These are phyloP conservation scores for Vitis hybrid DNA, from an alignment of 177 flowering plant genomes.

Conservation along the genomic window DNA sequence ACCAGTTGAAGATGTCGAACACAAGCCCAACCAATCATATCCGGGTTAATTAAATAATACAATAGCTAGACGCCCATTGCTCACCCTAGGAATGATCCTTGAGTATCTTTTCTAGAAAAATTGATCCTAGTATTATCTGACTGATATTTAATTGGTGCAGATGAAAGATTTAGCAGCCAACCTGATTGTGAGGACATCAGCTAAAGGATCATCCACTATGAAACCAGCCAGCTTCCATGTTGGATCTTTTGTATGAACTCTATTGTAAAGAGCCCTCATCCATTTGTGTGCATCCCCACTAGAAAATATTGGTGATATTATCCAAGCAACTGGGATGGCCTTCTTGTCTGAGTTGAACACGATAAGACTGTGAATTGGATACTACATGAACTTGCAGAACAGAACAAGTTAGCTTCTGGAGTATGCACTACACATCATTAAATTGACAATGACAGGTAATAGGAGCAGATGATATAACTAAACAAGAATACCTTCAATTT, in stretches of 20 bases:
- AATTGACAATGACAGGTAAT: constrained; percentile 4
- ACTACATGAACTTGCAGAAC: constrained; percentile 42
- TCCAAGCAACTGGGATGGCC: constrained; percentile 98
- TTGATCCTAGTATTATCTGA: neutral
- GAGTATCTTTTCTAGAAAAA: neutral
- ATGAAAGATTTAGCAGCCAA: constrained; percentile 15
- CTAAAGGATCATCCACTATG: constrained; percentile 79
- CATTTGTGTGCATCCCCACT: constrained; percentile 64
- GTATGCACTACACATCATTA: constrained; percentile 1
- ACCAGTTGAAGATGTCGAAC: too few species aligned
- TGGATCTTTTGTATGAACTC: constrained; percentile 86
- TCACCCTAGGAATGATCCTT: neutral
- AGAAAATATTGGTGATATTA: constrained; percentile 65
- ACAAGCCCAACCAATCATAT: neutral
- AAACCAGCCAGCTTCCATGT: constrained; percentile 90
- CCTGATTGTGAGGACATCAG: constrained; percentile 71
- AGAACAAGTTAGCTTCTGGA: constrained; percentile 25
- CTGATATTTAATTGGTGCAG: neutral
- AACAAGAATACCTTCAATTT: constrained; percentile 72
- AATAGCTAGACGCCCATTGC: neutral
- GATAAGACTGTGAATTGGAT: constrained; percentile 80
- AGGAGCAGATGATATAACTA: neutral
- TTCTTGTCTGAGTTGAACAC: constrained; percentile 89
- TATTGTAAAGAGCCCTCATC: constrained; percentile 87
- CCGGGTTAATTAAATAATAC: neutral